Conservation (phyloP, 140 eudicot species). For the Anethum foeniculum region DNA sequence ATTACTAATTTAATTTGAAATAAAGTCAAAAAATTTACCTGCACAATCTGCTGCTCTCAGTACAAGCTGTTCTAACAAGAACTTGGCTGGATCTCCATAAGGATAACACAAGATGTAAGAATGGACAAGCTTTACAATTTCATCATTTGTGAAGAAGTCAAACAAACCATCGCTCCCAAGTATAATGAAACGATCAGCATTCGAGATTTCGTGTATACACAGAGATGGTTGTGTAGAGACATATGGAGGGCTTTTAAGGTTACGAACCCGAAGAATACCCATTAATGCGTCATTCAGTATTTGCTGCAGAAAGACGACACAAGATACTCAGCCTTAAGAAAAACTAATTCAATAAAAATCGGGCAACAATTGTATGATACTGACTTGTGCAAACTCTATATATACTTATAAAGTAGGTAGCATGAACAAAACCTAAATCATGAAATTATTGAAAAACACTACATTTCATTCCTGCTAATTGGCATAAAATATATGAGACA, state of each 20-base stretch:
- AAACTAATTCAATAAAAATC: background rate
- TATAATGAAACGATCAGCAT: conserved; percentile 73
- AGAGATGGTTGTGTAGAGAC: conserved; percentile 66
- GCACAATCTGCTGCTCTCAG: conserved; percentile 91
- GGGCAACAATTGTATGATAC: background rate
- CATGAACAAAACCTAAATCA: background rate
- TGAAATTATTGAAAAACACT: background rate
- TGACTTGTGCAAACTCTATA: background rate
- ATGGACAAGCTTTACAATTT: conserved; percentile 62
- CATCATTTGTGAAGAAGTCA: conserved; percentile 91
- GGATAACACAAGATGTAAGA: conserved; percentile 57
- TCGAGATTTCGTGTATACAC: conserved; percentile 56
- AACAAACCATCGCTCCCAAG: conserved; percentile 93
- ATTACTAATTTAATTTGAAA: background rate
- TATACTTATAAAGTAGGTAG: background rate
- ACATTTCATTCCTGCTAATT: background rate
- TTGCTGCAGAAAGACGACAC: conserved; percentile 46
- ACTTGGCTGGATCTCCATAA: conserved; percentile 86
- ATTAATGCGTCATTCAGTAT: conserved; percentile 85
- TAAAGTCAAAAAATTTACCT: conserved; percentile 36
- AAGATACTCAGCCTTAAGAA: background rate
- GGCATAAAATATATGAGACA: background rate
- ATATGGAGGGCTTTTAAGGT: conserved; percentile 88
- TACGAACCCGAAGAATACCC: conserved; percentile 97
- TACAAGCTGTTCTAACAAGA: conserved; percentile 74